These are phyloP conservation scores for Castanopsis chinensis DNA, from an alignment of 306 rosid species.

Conservation along the genomic window DNA sequence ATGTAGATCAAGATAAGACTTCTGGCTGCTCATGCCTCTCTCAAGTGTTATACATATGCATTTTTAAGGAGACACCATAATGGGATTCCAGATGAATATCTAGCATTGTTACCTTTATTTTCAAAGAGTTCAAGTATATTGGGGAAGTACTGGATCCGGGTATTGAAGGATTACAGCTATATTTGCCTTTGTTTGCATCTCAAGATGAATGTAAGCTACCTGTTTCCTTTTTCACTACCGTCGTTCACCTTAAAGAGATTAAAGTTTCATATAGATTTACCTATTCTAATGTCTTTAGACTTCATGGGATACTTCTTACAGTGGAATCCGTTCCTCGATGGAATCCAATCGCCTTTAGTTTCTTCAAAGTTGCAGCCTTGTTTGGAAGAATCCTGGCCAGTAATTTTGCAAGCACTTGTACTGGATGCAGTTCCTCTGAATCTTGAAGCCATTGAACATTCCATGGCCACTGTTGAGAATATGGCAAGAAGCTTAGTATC, in stretches of 20 bases:
- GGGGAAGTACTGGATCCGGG: slow-evolving; percentile 87
- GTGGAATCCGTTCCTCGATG: slow-evolving; percentile 92
- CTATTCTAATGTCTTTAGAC: slow-evolving; percentile 17
- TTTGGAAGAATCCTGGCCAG: slow-evolving; percentile 99
- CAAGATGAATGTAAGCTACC: slow-evolving; percentile 65
- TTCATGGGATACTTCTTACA: slow-evolving; percentile 34
- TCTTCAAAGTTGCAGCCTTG: slow-evolving; percentile 74
- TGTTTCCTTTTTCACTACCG: slow-evolving; percentile 12
- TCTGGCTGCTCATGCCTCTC: slow-evolving; percentile 97
- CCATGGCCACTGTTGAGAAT: slow-evolving; percentile 29
- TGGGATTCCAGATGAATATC: slow-evolving; percentile 72
- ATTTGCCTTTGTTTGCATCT: slow-evolving; percentile 62
- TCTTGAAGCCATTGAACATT: slow-evolving; percentile 45
- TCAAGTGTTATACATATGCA: slow-evolving; percentile 90
- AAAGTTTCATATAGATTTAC: neutral
- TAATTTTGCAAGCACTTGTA: slow-evolving; percentile 92
- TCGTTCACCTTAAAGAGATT: slow-evolving; percentile 20
- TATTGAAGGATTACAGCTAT: slow-evolving; percentile 77
- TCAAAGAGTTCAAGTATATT: slow-evolving; percentile 76
- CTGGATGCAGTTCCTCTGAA: slow-evolving; percentile 82
- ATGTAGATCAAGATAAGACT: slow-evolving; percentile 89
- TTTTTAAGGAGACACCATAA: slow-evolving; percentile 74
- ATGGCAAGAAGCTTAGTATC: slow-evolving; percentile 42
- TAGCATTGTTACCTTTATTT: slow-evolving; percentile 75
- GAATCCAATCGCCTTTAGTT: slow-evolving; percentile 77